Base-by-base conservation (phyloP, 1,139 yeast genomes). In the Debaryomyces fabryi region DNA sequence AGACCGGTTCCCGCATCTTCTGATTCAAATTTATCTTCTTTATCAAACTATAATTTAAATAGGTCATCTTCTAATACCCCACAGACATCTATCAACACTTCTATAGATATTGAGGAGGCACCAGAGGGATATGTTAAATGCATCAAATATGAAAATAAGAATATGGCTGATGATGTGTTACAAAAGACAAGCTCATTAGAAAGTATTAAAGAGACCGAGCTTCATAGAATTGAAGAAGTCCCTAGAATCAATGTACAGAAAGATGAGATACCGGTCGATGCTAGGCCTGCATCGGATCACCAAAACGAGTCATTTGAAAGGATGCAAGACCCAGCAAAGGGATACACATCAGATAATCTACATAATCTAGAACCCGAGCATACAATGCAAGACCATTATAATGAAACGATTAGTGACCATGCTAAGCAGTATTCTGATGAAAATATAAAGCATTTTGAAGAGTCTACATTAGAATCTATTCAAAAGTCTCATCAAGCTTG, bases 41-140 rank as follows among this genome's bases (percentile, higher is more conserved):
- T 64, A 6, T 67, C 69, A 3, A 66, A 63, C 43, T 61, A 60
- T 42, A 65, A 64, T 39, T 55, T 69, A 40, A 64, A 60, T 48
- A 58, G 72, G 32, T 63, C 69, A 10, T 53, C 62, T 37, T 63
- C 73, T 1, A 71, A 68, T 40, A 72, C 77, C 4, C 76, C 78
- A 1, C 70, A 69, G 33, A 71, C 76, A 1, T 69, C 74, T 2
- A 68, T 72, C 20, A 63, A 62, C 33, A 51, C 54, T 12, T 46
- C 55, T 10, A 47, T 21, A 20, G 46, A 38, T 27, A 40, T 16
- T 21, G 50, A 45, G 21, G 50, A 39, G 21, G 27, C 23, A n/a
- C 10, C 34, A 18, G 37, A 47, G 20, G 25, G 25, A 7, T 32
- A 25, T 33, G 37, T 10, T n/a, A 32, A 23, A 4, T 16, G 10